Percentiles rank a stretch among this genome's conserved stretches.
Evolutionary conservation across 345 rosid species (phyloP).

Genomic region (Viola odorata): DNA sequence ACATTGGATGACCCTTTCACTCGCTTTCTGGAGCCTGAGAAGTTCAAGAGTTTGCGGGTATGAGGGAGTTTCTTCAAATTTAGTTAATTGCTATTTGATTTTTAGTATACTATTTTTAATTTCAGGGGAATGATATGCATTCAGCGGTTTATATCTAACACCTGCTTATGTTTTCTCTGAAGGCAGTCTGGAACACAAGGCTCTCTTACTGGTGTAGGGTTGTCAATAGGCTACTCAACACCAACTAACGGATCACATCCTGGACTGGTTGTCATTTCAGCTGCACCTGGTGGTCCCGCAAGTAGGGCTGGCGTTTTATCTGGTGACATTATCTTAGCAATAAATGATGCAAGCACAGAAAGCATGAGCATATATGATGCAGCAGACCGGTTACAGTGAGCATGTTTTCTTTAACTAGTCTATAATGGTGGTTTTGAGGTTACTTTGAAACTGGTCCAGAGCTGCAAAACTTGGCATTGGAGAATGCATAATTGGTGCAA

Average conservation of each 20-base stretch:
- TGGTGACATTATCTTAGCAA: conserved; percentile 73
- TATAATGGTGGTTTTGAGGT: no score
- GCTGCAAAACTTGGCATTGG: no score
- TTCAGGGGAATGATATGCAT: not conserved
- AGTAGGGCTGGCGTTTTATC: conserved; percentile 66
- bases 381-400: conserved; percentile 88
- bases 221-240: conserved; percentile 83
- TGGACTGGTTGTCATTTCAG: conserved; percentile 82
- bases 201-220: conserved; percentile 88
- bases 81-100: not conserved
- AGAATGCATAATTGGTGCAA: no score
- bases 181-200: conserved; percentile 99
- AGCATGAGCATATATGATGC: conserved; percentile 83
- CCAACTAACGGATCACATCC: conserved; percentile 42
- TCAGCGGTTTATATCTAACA: conserved; percentile 16
- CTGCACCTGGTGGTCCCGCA: conserved; percentile 94
- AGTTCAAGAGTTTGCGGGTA: conserved; percentile 89
- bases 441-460: no score
- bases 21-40: conserved; percentile 86
- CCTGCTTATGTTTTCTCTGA: conserved; percentile 48
- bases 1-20: conserved; percentile 91
- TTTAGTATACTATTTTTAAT: conserved; percentile 4
- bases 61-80: conserved; percentile 23
- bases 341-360: conserved; percentile 59
- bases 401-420: not conserved